Percentiles rank a stretch among this genome's conserved stretches.
These are phyloP conservation scores for Phaseolus lunatus DNA, from an alignment of 306 rosid genomes.

Conservation along the genomic window DNA sequence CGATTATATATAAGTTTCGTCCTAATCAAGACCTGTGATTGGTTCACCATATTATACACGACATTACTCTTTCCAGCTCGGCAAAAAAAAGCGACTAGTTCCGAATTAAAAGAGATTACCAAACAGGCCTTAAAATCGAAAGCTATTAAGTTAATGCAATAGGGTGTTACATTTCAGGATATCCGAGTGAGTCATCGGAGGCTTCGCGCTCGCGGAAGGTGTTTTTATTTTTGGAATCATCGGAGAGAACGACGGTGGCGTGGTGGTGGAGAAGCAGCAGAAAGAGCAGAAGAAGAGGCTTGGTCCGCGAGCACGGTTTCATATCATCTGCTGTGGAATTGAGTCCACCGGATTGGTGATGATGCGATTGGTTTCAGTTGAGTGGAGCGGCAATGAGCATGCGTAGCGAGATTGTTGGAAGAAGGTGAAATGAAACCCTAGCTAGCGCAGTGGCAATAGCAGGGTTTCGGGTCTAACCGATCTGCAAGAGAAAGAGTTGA, in stretches of 20 bases:
- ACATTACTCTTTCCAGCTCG: not conserved
- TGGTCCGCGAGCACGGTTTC: conserved; percentile 56
- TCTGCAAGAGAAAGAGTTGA: conserved; percentile 14
- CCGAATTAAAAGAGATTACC: not conserved
- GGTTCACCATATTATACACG: not conserved
- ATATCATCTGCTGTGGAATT: conserved; percentile 52
- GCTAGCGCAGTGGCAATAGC: conserved; percentile 32
- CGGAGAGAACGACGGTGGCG: conserved; percentile 52
- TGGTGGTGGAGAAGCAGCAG: conserved; percentile 46
- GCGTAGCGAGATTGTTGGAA: not conserved
- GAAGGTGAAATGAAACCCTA: conserved; percentile 49
- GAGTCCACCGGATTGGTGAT: conserved; percentile 14
- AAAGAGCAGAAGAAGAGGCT: conserved; percentile 51
- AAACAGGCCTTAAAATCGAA: conserved; percentile 1
- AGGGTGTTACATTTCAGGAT: conserved; percentile 73
- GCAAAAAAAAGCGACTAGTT: not conserved
- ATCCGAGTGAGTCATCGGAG: conserved; percentile 79
- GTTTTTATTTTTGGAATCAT: conserved; percentile 65
- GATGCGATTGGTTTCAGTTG: not conserved
- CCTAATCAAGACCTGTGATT: not conserved
- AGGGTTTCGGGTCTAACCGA: conserved; percentile 26
- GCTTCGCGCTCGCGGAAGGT: conserved; percentile 90
- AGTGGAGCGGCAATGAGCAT: not conserved
- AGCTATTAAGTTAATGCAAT: not conserved
- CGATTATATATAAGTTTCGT: not conserved